Evolutionary conservation across 768 basidiomycete species (phyloP), one percentile per base, ranked within the genome.

Genomic region (Tulasnella sp.): DNA sequence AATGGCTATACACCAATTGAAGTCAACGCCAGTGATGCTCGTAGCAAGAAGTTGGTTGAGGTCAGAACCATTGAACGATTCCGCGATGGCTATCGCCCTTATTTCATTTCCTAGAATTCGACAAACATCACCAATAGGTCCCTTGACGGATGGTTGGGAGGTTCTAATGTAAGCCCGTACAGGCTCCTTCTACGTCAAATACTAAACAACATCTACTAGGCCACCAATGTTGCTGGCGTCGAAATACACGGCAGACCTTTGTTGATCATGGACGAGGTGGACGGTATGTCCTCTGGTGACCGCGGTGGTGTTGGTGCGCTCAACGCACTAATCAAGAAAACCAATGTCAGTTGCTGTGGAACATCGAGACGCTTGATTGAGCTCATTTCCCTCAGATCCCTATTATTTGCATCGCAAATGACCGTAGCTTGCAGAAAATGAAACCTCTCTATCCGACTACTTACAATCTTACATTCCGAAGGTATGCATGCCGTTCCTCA

Each of bases 261-360:
- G 62, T 73, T 99, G 42, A 98, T 99, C 67, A 97, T 99, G 94
- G 96, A 99, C 65, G 96, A 99, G 67, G 94, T 98, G 2, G 96
- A 99, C 62, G 96, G 96, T 1, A 99, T 98, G 93, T 94, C 91
- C 4, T 87, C 88, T 2, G 96, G 96, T 15, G 96, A 99, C 69
- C 77, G 96, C 42, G 96, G 96, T 14, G 96, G 96, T 55, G 88
- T 98, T 1, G 94, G 90, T 21, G 96, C 96, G 5, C 67, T 99
- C 63, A 90, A 90, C 58, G 82, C 82, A 0, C 66, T 99, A 60
- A 94, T 99, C 63, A 91, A 84, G 72, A 97, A 94, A 74, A 84
- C 86, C 19, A 89, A 84, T 74, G 91, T 87, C 37, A 31, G 11
- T 37, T 35, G 42, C 7, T 11, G 17, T 21, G 36, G n/a, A 9